phyloP scores from a whole-genome alignment of 805 yeast species.

The Ogataea nonfermentans region DNA sequence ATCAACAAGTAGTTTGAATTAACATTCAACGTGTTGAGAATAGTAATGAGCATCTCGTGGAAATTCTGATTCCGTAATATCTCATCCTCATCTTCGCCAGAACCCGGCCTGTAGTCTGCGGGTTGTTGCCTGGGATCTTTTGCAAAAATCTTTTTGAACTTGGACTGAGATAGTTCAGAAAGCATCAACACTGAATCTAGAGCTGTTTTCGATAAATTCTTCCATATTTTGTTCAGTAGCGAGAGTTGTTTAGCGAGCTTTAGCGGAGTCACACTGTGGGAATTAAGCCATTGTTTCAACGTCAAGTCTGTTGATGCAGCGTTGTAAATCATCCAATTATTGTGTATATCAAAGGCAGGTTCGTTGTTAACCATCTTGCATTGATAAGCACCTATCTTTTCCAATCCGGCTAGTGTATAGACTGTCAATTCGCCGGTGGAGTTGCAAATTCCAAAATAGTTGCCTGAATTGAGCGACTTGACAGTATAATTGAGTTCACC shows the following conservation, averaged over 20 bases:
- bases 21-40: conserved; percentile 30
- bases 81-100: conserved; percentile 16
- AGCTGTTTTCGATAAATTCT: conserved; percentile 49
- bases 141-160: conserved; percentile 39
- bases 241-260: conserved; percentile 47
- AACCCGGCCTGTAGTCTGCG: conserved; percentile 1
- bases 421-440: conserved; percentile 17
- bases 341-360: conserved; percentile 49
- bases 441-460: conserved; percentile 21
- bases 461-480: conserved; percentile 11
- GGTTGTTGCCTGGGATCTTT: conserved; percentile 1
- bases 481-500: conserved; percentile 12
- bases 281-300: conserved; percentile 18
- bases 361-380: conserved; percentile 30
- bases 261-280: conserved; percentile 40
- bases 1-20: conserved; percentile 40
- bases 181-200: conserved; percentile 40
- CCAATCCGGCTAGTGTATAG: conserved; percentile 1
- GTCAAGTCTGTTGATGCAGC: conserved; percentile 40
- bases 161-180: conserved; percentile 48
- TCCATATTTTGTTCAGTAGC: conserved; percentile 46
- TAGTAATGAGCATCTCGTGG: conserved; percentile 27
- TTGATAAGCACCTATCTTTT: neutral
- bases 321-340: conserved; percentile 48
- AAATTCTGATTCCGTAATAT: conserved; percentile 22